Evolutionary conservation across 176 grass and related monocot species (phyloP).

Genomic region (Carex scoparia): DNA sequence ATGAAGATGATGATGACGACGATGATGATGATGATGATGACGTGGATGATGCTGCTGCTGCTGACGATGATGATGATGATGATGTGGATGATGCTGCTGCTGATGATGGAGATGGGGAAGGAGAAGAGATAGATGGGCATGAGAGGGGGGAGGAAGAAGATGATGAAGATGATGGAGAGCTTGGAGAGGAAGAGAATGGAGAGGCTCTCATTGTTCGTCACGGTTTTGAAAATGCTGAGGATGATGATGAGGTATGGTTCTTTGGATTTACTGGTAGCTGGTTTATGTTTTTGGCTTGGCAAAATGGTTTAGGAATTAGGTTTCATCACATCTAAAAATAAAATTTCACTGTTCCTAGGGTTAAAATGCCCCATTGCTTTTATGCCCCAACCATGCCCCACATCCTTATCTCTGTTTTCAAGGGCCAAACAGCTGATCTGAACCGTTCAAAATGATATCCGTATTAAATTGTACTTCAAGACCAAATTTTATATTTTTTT

Average conservation of each 20-base stretch:
- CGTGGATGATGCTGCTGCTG: conserved; percentile 45
- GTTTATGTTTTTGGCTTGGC: not conserved
- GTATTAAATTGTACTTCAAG: too few relatives aligned
- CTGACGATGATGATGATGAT: conserved; percentile 31
- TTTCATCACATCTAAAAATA: not conserved
- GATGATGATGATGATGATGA: conserved; percentile 71
- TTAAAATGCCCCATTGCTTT: too few relatives aligned
- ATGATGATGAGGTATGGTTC: conserved; percentile 89
- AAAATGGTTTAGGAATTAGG: not conserved
- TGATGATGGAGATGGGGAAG: conserved; percentile 43
- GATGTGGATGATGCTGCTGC: conserved; percentile 47
- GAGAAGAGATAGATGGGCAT: conserved; percentile 88
- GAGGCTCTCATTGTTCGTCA: conserved; percentile 34
- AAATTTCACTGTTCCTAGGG: too few relatives aligned
- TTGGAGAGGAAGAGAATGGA: conserved; percentile 68
- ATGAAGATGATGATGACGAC: conserved; percentile 54
- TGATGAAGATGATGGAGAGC: conserved; percentile 86
- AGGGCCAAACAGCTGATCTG: too few relatives aligned
- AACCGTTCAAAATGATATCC: too few relatives aligned
- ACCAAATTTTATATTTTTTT: too few relatives aligned
- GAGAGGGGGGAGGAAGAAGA: conserved; percentile 86
- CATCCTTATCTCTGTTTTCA: too few relatives aligned
- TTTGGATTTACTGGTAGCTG: not conserved
- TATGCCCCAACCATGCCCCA: too few relatives aligned
- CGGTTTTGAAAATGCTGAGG: conserved; percentile 50